Percentiles rank a stretch among this genome's conserved stretches.
Evolutionary conservation across 164 flowering plant genomes (phyloP).

Genomic region (Tinospora cordifolia): DNA sequence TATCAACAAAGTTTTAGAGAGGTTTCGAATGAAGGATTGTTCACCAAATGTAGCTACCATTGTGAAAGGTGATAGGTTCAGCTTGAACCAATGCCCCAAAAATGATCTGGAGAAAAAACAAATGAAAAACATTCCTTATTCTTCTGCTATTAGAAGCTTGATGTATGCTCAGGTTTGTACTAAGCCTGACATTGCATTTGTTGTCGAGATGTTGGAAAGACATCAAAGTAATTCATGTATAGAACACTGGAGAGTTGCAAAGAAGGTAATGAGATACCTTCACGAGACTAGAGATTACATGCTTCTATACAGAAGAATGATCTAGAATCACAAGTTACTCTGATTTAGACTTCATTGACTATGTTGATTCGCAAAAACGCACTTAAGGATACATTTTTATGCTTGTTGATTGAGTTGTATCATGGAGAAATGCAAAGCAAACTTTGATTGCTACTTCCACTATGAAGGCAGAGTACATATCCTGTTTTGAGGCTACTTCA

Average conservation of each 20-base stretch:
- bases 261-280: no score
- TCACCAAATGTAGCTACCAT: no score
- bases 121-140: neutral
- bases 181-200: conserved; percentile 1
- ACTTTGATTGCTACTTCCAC: conserved; percentile 6
- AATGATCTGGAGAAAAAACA: neutral
- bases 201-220: neutral
- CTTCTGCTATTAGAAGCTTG: neutral
- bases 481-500: neutral
- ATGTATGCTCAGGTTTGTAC: neutral
- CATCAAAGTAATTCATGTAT: neutral
- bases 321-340: neutral
- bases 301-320: neutral
- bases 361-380: neutral
- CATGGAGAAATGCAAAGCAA: neutral
- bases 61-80: no score
- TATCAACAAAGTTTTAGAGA: neutral
- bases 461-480: conserved; percentile 2
- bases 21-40: no score
- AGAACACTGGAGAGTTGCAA: neutral
- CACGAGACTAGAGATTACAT: no score
- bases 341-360: neutral
- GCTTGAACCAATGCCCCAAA: neutral
- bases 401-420: neutral
- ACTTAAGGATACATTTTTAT: neutral